phyloP scores from a whole-genome alignment of 306 rosid species.

The Aeschynomene evenia region DNA sequence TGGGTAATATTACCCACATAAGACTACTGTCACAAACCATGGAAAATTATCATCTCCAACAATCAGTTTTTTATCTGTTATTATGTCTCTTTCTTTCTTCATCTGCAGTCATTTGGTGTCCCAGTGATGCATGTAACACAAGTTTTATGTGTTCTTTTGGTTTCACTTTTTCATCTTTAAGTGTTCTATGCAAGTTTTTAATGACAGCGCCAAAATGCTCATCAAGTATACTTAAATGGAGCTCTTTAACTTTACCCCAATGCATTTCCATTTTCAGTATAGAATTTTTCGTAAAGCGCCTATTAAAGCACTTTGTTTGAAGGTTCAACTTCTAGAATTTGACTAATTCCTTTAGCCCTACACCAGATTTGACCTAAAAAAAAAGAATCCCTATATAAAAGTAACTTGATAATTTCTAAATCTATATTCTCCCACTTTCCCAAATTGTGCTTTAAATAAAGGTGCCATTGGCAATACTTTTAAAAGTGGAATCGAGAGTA shows the following conservation, averaged over 20 bases:
- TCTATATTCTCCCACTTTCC: neutral
- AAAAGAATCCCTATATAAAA: neutral
- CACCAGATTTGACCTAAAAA: neutral
- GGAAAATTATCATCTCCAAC: neutral
- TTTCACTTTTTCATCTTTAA: neutral
- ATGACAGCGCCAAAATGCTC: too few relatives aligned
- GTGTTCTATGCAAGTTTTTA: too few relatives aligned
- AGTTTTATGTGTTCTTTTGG: neutral
- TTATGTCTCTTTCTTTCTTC: neutral
- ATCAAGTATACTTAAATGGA: too few relatives aligned
- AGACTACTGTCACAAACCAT: neutral
- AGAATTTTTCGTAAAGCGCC: too few relatives aligned
- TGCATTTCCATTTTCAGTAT: too few relatives aligned
- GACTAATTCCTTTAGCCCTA: neutral
- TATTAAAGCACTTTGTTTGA: too few relatives aligned
- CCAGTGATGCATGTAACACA: neutral
- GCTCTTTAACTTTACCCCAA: too few relatives aligned
- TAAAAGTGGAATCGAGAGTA: neutral
- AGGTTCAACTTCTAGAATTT: neutral
- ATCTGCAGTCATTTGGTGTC: neutral
- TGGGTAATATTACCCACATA: neutral
- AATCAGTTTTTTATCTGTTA: neutral
- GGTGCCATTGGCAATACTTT: neutral
- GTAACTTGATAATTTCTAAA: neutral
- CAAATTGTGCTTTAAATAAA: neutral